These are phyloP conservation scores for Hansenula lynferdii DNA, from an alignment of 1,139 yeast species.

Conservation along the genomic window DNA sequence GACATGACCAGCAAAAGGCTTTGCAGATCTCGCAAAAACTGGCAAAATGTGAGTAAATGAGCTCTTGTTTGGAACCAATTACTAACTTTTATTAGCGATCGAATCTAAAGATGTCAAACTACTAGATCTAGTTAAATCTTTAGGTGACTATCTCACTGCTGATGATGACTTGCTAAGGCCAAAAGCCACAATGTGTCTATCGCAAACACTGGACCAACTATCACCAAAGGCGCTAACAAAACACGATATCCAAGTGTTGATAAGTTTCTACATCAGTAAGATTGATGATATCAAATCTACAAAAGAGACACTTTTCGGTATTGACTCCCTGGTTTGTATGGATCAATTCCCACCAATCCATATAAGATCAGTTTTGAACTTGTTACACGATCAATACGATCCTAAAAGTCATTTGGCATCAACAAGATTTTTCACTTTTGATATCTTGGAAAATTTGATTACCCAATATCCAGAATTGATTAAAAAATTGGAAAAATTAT, in stretches of 20 bases:
- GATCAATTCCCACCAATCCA: constrained; percentile 33
- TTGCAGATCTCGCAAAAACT: constrained; percentile 27
- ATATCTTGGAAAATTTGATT: constrained; percentile 37
- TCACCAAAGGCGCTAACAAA: constrained; percentile 37
- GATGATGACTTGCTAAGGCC: constrained; percentile 53
- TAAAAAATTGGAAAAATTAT: constrained; percentile 30
- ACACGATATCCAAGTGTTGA: constrained; percentile 65
- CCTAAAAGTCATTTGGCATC: constrained; percentile 63
- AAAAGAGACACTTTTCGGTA: constrained; percentile 48
- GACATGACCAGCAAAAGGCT: constrained; percentile 32
- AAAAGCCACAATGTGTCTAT: constrained; percentile 53
- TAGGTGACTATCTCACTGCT: constrained; percentile 64
- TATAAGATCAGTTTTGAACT: constrained; percentile 33
- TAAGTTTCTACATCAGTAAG: constrained; percentile 60
- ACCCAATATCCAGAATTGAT: constrained; percentile 20
- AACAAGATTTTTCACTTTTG: constrained; percentile 57
- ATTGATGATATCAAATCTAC: constrained; percentile 59
- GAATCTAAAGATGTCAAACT: constrained; percentile 36
- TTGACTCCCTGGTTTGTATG: constrained; percentile 48
- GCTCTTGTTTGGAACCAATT: too few species aligned
- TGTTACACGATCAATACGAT: constrained; percentile 44
- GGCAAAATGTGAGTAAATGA: constrained; percentile 21
- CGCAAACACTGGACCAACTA: constrained; percentile 41
- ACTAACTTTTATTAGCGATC: too few species aligned
- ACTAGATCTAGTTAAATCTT: constrained; percentile 45